Base-by-base conservation (phyloP, 1,284 basidiomycete genomes). In the Wolfiporia cocos region DNA sequence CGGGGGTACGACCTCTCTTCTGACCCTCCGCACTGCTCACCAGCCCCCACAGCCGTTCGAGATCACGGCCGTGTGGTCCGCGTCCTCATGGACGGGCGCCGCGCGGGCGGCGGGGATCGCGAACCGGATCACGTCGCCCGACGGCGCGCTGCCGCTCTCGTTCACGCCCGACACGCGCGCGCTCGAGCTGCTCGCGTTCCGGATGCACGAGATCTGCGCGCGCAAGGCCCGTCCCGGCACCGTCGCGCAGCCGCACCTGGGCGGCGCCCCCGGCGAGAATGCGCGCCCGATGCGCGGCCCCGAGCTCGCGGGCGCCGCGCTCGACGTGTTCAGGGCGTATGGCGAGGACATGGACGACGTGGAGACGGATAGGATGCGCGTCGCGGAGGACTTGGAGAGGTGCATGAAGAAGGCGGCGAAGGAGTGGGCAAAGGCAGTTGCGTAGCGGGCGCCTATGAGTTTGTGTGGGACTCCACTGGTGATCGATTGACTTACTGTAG, bases 391-490 rank as follows among this genome's bases (percentile, higher is more conserved):
- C 21, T n/a, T 44, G 42, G 37, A 44, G 31, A 18, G 42, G 10
- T 44, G 42, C 32, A 28, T 44, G 42, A 34, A 39, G 42, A 44
- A 44, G 38, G 42, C 37, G 24, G 42, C 23, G 21, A 44, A 35
- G 26, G 42, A 44, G 33, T 44, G 42, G 42, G 37, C 20, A 24
- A 44, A 44, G 33, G 21, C 42, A 5, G 24, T 29, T 7, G 17
- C 28, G 9, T 29, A 29, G 28, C n/a, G n/a, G n/a, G n/a, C n/a
- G n/a, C n/a, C n/a, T n/a, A n/a, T n/a, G n/a, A n/a, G n/a, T n/a
- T n/a, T n/a, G n/a, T n/a, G n/a, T n/a, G n/a, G n/a, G n/a, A n/a
- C n/a, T n/a, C n/a, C n/a, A n/a, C n/a, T n/a, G n/a, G n/a, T n/a
- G n/a, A n/a, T n/a, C n/a, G n/a, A n/a, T n/a, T n/a, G n/a, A n/a